Evolutionary conservation across 2,329 filamentous ascomycete species (phyloP).

Genomic region (Aureobasidium sp.): DNA sequence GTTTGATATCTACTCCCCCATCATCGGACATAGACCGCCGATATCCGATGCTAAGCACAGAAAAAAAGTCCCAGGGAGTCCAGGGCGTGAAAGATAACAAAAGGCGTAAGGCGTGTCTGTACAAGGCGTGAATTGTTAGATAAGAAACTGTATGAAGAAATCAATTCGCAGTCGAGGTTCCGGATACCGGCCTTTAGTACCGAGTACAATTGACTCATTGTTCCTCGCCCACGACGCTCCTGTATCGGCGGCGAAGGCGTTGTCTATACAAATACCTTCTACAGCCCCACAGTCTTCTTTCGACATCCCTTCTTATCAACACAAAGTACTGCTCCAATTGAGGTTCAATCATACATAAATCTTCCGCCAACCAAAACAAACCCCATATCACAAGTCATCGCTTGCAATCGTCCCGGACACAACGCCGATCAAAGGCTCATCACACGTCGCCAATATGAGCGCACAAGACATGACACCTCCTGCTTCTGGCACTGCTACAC

Average conservation of each 20-base stretch:
- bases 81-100: slow-evolving; percentile 1
- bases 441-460: slow-evolving; percentile 20
- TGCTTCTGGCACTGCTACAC: slow-evolving; percentile 26
- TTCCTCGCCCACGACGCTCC: neutral
- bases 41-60: neutral
- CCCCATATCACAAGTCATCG: neutral
- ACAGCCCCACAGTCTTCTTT: neutral
- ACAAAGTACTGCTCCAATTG: neutral
- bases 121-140: neutral
- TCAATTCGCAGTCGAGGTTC: neutral
- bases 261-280: slow-evolving; percentile 6
- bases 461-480: slow-evolving; percentile 27
- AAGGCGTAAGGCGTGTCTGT: neutral
- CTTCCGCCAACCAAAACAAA: neutral
- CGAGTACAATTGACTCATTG: slow-evolving; percentile 8
- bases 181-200: neutral
- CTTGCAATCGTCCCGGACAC: neutral
- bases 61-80: neutral
- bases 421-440: neutral
- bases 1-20: neutral
- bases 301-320: neutral
- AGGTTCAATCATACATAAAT: neutral
- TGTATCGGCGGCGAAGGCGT: slow-evolving; percentile 3
- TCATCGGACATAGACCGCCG: neutral
- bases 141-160: neutral